Evolutionary conservation across 768 basidiomycete genomes (phyloP).

Genomic region (Rhizopogon rudus): DNA sequence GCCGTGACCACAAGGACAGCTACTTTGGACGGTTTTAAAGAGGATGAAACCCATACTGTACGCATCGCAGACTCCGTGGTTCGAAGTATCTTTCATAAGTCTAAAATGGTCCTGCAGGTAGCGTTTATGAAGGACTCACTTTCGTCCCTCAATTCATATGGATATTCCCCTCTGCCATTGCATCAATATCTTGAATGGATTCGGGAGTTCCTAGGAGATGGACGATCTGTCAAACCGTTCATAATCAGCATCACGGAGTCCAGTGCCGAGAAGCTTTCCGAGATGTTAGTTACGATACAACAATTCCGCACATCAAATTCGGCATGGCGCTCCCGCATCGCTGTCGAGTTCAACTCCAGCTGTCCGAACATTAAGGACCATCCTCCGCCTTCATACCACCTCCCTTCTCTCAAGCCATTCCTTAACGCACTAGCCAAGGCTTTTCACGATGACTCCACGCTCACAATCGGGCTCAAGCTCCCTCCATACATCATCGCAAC

Average conservation of each 20-base stretch:
- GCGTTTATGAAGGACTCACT: slow-evolving; percentile 45
- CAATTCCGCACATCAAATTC: slow-evolving; percentile 37
- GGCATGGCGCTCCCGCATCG: slow-evolving; percentile 43
- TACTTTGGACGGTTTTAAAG: slow-evolving; percentile 65
- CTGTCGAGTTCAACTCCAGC: slow-evolving; percentile 77
- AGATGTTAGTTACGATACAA: slow-evolving; percentile 61
- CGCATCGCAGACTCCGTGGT: slow-evolving; percentile 8
- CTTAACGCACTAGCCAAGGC: slow-evolving; percentile 49
- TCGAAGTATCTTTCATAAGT: not conserved
- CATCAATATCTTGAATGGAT: slow-evolving; percentile 64
- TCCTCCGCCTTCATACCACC: slow-evolving; percentile 65
- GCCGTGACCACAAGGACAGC: slow-evolving; percentile 81
- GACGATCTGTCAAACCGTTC: slow-evolving; percentile 51
- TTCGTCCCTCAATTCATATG: slow-evolving; percentile 81
- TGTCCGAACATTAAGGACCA: slow-evolving; percentile 71
- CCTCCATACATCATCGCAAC: slow-evolving; percentile 65
- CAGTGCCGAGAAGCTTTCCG: slow-evolving; percentile 40
- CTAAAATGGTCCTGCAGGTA: slow-evolving; percentile 38
- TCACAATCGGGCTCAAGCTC: slow-evolving; percentile 74
- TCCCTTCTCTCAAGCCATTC: slow-evolving; percentile 45
- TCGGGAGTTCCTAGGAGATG: slow-evolving; percentile 33
- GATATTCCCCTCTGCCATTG: slow-evolving; percentile 79
- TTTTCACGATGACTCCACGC: slow-evolving; percentile 42
- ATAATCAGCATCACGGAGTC: slow-evolving; percentile 79
- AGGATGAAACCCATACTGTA: slow-evolving; percentile 61